Evolutionary conservation across 1,284 basidiomycete species (phyloP).

Genomic region (Waitea zeae): DNA sequence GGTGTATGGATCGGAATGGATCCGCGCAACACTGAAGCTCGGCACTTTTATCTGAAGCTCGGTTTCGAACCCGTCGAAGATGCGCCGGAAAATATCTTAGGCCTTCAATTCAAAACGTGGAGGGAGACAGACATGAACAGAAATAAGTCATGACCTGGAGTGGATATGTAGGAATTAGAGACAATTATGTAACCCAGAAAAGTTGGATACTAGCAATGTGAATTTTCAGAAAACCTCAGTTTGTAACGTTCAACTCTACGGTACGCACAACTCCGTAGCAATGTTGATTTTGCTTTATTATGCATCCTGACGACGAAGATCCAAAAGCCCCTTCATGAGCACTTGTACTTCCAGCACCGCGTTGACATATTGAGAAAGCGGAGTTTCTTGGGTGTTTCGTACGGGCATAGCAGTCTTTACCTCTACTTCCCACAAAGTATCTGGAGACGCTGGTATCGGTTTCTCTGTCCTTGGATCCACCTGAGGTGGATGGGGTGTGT

Average conservation of each 20-base stretch:
- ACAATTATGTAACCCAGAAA: conserved; percentile 28
- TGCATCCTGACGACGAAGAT: conserved; percentile 51
- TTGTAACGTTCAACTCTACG: too few relatives aligned
- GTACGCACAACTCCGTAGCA: too few relatives aligned
- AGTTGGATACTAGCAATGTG: too few relatives aligned
- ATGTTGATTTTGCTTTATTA: too few relatives aligned
- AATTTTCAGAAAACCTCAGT: too few relatives aligned
- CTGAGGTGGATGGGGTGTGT: too few relatives aligned
- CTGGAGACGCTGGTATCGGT: conserved; percentile 51
- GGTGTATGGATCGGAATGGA: conserved; percentile 46
- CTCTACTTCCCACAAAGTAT: conserved; percentile 70
- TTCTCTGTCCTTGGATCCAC: conserved; percentile 53
- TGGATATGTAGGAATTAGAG: too few relatives aligned
- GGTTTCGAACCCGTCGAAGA: conserved; percentile 36
- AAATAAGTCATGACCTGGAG: too few relatives aligned
- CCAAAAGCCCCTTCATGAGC: conserved; percentile 63
- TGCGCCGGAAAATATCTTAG: conserved; percentile 25
- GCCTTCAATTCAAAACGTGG: conserved; percentile 28
- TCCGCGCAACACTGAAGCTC: conserved; percentile 34
- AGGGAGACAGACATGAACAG: conserved; percentile 4
- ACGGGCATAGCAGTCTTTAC: conserved; percentile 64
- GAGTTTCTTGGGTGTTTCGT: conserved; percentile 51
- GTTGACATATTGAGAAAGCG: conserved; percentile 42
- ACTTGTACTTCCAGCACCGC: conserved; percentile 61
- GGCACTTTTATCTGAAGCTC: conserved; percentile 34